Base-by-base conservation (phyloP, 2,329 filamentous ascomycete genomes). In the Ascochyta fabae region DNA sequence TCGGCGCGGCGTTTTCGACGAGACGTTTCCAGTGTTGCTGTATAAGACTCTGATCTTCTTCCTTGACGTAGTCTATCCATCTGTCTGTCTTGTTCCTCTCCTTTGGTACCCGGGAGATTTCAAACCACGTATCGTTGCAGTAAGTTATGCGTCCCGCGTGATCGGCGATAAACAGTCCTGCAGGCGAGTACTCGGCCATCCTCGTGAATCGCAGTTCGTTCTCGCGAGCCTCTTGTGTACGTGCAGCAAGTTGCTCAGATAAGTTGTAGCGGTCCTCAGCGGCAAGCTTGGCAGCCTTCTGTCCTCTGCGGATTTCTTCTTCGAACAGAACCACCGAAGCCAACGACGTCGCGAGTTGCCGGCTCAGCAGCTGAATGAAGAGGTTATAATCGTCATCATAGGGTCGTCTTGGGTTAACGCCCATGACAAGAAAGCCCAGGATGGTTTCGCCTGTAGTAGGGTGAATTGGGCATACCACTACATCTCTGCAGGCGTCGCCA, bases 161-260 rank as follows among this genome's bases (percentile, higher is more conserved):
- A 67, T 92, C 84, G n/a, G 90, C 89, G 62, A 95, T 93, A 71
- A 94, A 94, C 78, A 96, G 88, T 26, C 91, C 91, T 1, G 93
- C 90, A 0, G 91, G 91, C 0, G 90, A 89, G 60, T 92, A 91
- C 68, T 93, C 90, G 2, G 91, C 90, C 89, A 95, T 92, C 40
- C 90, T 83, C 0, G 89, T 91, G 70, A 95, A 95, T 54, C 88
- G 88, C 29, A 89, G 88, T 71, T 95, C 91, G 69, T 86, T 83
- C 52, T 84, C 82, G 24, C 79, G 78, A 3, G 82, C 83, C 70
- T 85, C 81, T 68, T 84, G 80, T 1, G 83, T 84, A 43, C 82
- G 76, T 27, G 88, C 80, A 39, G 87, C 86, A 13, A 95, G 81
- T 69, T 94, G 88, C 70, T 91, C 84, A 0, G 89, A 91, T 3